Conservation (phyloP, 164 flowering plant species). For the Umbellularia californica region DNA sequence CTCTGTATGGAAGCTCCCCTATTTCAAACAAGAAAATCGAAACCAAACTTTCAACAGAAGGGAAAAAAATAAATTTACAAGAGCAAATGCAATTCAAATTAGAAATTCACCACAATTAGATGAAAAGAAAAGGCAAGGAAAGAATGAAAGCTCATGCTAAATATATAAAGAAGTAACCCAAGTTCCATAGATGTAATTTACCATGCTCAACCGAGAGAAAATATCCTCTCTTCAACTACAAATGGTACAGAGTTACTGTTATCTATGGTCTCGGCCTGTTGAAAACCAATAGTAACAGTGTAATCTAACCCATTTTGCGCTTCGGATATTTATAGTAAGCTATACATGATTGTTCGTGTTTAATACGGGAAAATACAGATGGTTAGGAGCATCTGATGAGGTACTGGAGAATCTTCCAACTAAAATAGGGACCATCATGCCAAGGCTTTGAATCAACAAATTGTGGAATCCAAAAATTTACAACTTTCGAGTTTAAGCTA, state of each 20-base stretch:
- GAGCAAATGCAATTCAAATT: neutral
- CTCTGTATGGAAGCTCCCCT: constrained; percentile 94
- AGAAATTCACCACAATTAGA: neutral
- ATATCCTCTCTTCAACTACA: no score
- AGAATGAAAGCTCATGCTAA: no score
- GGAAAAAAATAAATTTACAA: neutral
- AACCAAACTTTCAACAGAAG: neutral
- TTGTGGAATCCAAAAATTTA: neutral
- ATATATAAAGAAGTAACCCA: no score
- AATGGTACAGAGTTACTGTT: no score
- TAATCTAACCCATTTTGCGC: no score
- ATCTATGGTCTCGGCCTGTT: no score
- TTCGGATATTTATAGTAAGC: no score
- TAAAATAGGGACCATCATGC: neutral
- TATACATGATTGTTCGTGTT: no score
- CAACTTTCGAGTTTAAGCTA: no score
- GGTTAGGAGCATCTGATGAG: neutral
- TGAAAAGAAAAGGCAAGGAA: neutral
- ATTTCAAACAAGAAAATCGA: constrained; percentile 9
- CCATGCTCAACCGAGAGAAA: no score
- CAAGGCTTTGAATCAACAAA: neutral
- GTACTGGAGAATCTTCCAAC: neutral
- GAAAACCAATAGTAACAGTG: no score
- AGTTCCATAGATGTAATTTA: no score
- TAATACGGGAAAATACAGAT: neutral